A percentile compares a stretch with the other conserved stretches of the same genome.
Conservation (phyloP, 352 stramenopile species). For the Thalassiosira sp. region DNA sequence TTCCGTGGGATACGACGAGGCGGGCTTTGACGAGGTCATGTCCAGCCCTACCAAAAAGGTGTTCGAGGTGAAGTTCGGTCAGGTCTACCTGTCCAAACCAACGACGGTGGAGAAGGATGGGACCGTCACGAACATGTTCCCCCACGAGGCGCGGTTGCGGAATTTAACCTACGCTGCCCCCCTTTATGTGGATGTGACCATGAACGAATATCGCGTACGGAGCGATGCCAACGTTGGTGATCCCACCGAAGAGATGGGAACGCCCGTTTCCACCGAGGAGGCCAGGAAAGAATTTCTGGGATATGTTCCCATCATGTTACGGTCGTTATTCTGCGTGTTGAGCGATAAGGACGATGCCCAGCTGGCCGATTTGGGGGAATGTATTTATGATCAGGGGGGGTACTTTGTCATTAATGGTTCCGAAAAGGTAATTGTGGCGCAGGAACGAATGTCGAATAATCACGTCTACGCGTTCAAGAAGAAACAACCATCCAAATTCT, state of each 20-base stretch:
- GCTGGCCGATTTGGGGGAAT: conserved; percentile 89
- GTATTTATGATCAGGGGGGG: conserved; percentile 99
- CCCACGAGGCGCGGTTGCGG: conserved; percentile 96
- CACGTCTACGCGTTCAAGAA: conserved; percentile 99
- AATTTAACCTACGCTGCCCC: conserved; percentile 99
- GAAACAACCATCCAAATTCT: conserved; percentile 94
- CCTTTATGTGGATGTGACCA: conserved; percentile 97
- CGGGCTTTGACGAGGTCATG: conserved; percentile 85
- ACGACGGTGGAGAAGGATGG: conserved; percentile 96
- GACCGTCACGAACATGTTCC: conserved; percentile 98
- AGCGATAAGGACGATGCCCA: conserved; percentile 86
- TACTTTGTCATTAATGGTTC: conserved; percentile 96
- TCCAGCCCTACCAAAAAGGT: conserved; percentile 71
- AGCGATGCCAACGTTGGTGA: conserved; percentile 71
- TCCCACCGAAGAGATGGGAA: conserved; percentile 73
- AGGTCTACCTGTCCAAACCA: conserved; percentile 97
- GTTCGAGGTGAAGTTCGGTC: conserved; percentile 94
- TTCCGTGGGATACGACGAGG: conserved; percentile 91
- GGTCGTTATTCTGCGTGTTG: conserved; percentile 94
- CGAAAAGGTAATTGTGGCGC: conserved; percentile 96
- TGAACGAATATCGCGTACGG: conserved; percentile 84
- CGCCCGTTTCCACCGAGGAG: conserved; percentile 71
- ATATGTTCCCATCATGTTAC: conserved; percentile 98
- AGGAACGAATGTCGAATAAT: conserved; percentile 99
- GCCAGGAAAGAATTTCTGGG: conserved; percentile 93